Base-by-base conservation (phyloP, 2,329 filamentous ascomycete genomes). In the Fusarium sp. region DNA sequence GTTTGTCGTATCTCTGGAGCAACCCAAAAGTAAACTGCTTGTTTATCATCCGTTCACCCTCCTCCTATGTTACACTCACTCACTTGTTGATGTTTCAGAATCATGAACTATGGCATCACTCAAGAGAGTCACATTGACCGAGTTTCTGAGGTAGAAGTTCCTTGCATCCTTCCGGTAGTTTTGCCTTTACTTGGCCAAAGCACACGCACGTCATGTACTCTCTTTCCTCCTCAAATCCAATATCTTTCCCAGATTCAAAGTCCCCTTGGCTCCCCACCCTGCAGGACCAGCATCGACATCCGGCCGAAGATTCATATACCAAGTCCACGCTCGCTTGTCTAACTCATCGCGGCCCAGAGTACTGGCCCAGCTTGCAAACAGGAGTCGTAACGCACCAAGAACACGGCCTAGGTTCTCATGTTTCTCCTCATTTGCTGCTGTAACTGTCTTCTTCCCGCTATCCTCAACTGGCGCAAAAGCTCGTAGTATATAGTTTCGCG, bases 241-340 rank as follows among this genome's bases (percentile, higher is more conserved):
- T 43, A 97, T 92, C 70, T 89, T 88, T 16, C 82, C 82, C 38
- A 97, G 78, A 71, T 84, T 89, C 29, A 97, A 83, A 57, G 84
- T 82, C 3, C 92, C 93, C 79, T 95, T 96, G 15, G 91, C 92
- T 29, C 94, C 94, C 94, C 94, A 97, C 3, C 94, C 94, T 22
- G 89, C 87, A 49, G 88, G 87, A 0, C 94, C 94, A 60, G 85
- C 81, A 62, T 92, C 89, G 4, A 97, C 91, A 22, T 93, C 90
- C 1, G 94, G 94, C 67, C 94, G 84, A 22, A 94, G 88, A 24
- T 87, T 85, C 3, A 91, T 84, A 79, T 97, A 97, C 94, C 94
- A 97, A 13, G 83, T 83, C 92, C 93, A 97, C 20, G 93, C 92
- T 63, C 90, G 87, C 66, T 86, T 85, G 76, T 97, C 92, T 55